Conservation (phyloP, 2,329 filamentous ascomycete species). For the Bisporella sp. region DNA sequence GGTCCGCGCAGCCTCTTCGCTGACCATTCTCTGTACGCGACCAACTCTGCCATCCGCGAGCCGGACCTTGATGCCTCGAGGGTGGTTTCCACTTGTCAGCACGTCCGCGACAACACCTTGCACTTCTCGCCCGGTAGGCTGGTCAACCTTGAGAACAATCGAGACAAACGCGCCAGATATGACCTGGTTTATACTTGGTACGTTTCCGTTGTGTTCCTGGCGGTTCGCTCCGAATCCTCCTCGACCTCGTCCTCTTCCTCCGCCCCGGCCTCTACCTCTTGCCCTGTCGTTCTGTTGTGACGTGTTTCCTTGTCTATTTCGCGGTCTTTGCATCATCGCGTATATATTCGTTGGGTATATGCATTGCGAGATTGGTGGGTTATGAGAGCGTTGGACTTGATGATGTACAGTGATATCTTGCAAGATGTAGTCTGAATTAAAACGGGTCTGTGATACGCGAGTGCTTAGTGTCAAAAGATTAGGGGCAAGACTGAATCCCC, state of each 20-base stretch:
- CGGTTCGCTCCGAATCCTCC: background rate
- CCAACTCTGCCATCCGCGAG: conserved; percentile 24
- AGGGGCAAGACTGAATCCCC: too few species aligned
- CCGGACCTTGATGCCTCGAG: conserved; percentile 26
- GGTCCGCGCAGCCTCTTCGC: conserved; percentile 10
- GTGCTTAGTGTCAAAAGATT: too few species aligned
- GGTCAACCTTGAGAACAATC: conserved; percentile 25
- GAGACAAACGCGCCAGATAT: conserved; percentile 19
- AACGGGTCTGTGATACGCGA: too few species aligned
- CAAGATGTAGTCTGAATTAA: too few species aligned
- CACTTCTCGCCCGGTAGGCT: conserved; percentile 23
- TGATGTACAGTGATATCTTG: too few species aligned
- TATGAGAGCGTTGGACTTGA: too few species aligned
- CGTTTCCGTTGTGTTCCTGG: background rate
- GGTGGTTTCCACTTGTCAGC: conserved; percentile 24
- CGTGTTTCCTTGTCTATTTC: background rate
- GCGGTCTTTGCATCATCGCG: background rate
- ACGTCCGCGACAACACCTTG: conserved; percentile 23
- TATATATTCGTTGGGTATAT: too few species aligned
- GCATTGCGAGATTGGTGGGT: too few species aligned
- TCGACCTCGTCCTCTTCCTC: background rate
- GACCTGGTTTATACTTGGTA: conserved; percentile 22
- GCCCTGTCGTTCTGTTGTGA: background rate
- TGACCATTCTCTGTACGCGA: conserved; percentile 23
- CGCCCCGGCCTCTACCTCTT: background rate